Percentiles rank a stretch among this genome's conserved stretches.
Conservation (phyloP, 805 yeast genomes). For the Dipodascus albidus region DNA sequence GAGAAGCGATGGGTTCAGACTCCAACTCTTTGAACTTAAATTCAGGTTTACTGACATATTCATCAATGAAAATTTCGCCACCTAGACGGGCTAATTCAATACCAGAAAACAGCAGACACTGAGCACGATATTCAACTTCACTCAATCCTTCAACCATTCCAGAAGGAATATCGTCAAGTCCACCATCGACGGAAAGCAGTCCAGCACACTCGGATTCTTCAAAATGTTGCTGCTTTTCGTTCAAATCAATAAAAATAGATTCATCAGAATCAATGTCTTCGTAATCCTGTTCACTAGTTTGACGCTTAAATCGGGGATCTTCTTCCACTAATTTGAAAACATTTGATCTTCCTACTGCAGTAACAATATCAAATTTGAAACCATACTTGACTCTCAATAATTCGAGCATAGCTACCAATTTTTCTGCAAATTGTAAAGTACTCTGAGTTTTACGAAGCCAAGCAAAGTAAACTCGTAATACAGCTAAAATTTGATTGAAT, state of each 20-base stretch:
- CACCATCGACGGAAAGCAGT: not conserved
- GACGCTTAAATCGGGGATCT: not conserved
- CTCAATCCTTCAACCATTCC: conserved; percentile 1
- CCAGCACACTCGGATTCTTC: conserved; percentile 1
- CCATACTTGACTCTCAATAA: not conserved
- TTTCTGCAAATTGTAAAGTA: not conserved
- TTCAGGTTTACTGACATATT: not conserved
- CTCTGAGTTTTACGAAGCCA: not conserved
- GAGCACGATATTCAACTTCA: conserved; percentile 1
- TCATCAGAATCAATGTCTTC: not conserved
- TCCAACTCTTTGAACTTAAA: not conserved
- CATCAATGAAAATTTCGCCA: not conserved
- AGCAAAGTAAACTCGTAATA: not conserved
- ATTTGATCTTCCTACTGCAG: conserved; percentile 1
- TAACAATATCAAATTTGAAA: conserved; percentile 3
- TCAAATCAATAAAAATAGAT: not conserved
- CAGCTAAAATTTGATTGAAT: not conserved
- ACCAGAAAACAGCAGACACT: not conserved
- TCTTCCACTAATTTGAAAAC: not conserved
- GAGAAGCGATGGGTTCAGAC: not conserved
- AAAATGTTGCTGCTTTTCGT: not conserved
- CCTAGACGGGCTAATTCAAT: not conserved
- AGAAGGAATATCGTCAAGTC: not conserved
- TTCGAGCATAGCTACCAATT: not conserved
- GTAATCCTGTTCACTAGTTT: not conserved